Evolutionary conservation across 805 yeast species (phyloP), one percentile per base, ranked within the genome.

Genomic region (Ascoidea asiatica): DNA sequence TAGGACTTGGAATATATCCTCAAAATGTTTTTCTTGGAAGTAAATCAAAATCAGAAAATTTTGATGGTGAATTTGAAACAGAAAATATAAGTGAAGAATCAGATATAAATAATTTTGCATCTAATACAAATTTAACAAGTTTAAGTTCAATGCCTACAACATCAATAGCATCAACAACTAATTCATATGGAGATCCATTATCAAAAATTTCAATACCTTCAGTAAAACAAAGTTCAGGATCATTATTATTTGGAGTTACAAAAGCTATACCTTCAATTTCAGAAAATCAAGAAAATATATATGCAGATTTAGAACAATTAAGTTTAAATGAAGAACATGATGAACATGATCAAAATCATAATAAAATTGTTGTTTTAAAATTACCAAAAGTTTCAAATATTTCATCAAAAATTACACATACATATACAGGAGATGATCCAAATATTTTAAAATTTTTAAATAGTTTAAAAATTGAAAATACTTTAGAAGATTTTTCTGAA

Each of bases 381-480:
- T 19, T 44, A 33, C 35, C 47, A 5, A 22, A 43, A 5, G 40
- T 43, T 21, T 4, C 23, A 54, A 44, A 38, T 3, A 11, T 44
- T 3, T 33, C 55, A 2, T 53, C 56, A 1, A 59, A 61, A 17
- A 57, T 73, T 18, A 62, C 61, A 37, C 78, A 75, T 53, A 80
- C 81, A 52, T 87, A 86, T 56, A 68, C 65, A 2, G 95, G 95
- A 0, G 61, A 65, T 21, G 80, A 82, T 53, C 79, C 79, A 1
- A 77, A 74, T 47, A 75, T 88, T 29, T 54, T 72, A 43, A 69
- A 71, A 38, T 81, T 72, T 53, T 64, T 88, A 43, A 63, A 66
- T 8, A 67, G 66, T 15, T 65, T 79, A 19, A 65, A 65, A 18
- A 68, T 79, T 44, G 77, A 72, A 37, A 83, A 87, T 0, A 63